phyloP scores from a whole-genome alignment of 768 basidiomycete species.

The Russula earlei region DNA sequence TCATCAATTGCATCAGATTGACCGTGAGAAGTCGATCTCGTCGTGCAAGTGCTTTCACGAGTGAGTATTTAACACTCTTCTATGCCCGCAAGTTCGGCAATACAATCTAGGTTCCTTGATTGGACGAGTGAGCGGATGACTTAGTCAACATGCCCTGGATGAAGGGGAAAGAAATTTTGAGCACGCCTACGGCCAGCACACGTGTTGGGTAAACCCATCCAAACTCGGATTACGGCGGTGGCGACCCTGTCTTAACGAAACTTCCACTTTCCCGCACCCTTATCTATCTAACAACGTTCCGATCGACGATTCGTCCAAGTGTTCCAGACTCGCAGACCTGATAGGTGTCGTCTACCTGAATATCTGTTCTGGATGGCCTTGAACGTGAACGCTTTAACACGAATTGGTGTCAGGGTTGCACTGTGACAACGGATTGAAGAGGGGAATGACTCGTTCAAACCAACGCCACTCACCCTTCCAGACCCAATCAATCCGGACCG shows the following conservation, averaged over 20 bases:
- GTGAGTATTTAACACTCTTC: too few relatives aligned
- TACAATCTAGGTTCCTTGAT: neutral
- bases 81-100: neutral
- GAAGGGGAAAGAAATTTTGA: neutral
- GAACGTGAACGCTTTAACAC: too few relatives aligned
- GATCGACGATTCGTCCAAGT: neutral
- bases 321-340: neutral
- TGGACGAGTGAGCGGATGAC: neutral
- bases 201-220: neutral
- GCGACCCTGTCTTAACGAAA: neutral
- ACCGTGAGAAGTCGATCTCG: too few relatives aligned
- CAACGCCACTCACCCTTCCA: too few relatives aligned
- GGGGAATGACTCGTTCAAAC: too few relatives aligned
- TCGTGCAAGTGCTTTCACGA: too few relatives aligned
- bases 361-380: too few relatives aligned
- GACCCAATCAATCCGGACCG: too few relatives aligned
- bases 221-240: neutral
- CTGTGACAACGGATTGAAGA: too few relatives aligned
- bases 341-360: neutral
- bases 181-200: neutral
- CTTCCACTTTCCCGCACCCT: neutral
- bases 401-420: too few relatives aligned
- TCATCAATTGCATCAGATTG: too few relatives aligned
- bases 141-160: neutral
- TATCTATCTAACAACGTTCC: neutral